phyloP scores from a whole-genome alignment of 2,329 filamentous ascomycete genomes.

The Ambrosiella xylebori region DNA sequence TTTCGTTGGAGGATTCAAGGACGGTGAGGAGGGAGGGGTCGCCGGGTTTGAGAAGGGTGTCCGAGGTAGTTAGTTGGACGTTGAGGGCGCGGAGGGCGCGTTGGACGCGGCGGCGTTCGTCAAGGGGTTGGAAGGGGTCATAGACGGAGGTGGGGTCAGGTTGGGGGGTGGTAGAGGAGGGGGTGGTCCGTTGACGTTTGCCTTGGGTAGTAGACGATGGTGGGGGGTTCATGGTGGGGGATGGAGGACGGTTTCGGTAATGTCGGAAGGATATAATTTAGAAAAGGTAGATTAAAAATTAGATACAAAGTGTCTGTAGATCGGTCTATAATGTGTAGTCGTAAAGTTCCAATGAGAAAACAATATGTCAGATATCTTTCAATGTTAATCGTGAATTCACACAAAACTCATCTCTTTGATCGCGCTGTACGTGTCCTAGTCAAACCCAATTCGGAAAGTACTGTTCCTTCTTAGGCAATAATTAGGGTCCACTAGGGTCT shows the following conservation, averaged over 20 bases:
- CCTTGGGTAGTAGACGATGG: not conserved
- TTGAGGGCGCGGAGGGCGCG: slow-evolving; percentile 51
- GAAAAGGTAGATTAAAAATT: not conserved
- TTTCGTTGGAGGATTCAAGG: slow-evolving; percentile 46
- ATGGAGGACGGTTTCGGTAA: not conserved
- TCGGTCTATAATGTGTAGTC: not conserved
- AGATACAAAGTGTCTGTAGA: not conserved
- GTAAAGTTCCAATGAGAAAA: not conserved
- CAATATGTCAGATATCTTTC: too few relatives aligned
- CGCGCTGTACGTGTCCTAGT: not conserved
- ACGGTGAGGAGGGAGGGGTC: slow-evolving; percentile 42
- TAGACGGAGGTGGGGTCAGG: slow-evolving; percentile 46
- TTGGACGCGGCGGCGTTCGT: slow-evolving; percentile 55
- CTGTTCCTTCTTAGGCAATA: not conserved
- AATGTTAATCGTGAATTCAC: not conserved
- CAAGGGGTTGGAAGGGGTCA: slow-evolving; percentile 66
- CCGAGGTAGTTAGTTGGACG: slow-evolving; percentile 35
- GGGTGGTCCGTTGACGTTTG: slow-evolving; percentile 1
- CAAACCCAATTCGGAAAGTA: slow-evolving; percentile 5
- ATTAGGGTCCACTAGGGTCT: not conserved
- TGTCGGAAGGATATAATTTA: not conserved
- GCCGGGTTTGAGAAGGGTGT: slow-evolving; percentile 21
- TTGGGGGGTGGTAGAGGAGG: slow-evolving; percentile 40
- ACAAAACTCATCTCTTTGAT: not conserved
- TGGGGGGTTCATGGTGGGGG: not conserved